phyloP scores from a whole-genome alignment of 2,329 filamentous ascomycete genomes.

The Chaetothyriales sp. region DNA sequence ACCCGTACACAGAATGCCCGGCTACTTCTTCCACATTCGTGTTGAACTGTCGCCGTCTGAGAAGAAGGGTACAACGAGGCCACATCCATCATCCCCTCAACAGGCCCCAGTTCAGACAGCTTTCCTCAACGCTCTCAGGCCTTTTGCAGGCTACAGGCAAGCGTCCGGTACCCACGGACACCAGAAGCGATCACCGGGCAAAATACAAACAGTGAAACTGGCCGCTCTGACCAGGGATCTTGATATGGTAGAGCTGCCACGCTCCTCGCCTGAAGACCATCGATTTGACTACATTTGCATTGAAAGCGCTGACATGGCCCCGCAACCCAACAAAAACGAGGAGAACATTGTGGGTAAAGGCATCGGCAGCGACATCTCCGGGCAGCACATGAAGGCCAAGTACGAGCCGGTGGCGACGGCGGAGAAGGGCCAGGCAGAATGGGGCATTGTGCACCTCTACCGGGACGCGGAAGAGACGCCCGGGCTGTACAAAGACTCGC shows the following conservation, averaged over 20 bases:
- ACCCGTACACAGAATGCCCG: constrained; percentile 37
- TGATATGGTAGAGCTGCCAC: neutral
- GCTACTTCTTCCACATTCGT: constrained; percentile 50
- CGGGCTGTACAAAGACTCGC: constrained; percentile 41
- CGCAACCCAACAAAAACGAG: constrained; percentile 20
- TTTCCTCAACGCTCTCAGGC: constrained; percentile 15
- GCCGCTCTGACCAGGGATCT: neutral
- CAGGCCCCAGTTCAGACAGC: constrained; percentile 3
- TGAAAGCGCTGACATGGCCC: constrained; percentile 62
- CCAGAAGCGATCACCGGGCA: neutral
- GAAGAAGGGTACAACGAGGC: neutral
- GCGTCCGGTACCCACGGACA: neutral
- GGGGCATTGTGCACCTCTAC: constrained; percentile 90
- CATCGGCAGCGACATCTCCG: constrained; percentile 42
- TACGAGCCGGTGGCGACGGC: constrained; percentile 63
- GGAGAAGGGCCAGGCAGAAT: constrained; percentile 50
- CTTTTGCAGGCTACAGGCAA: constrained; percentile 8
- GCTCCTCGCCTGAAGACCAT: constrained; percentile 45
- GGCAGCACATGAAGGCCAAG: constrained; percentile 67
- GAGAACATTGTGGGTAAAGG: constrained; percentile 32
- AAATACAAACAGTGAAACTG: neutral
- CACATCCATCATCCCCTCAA: neutral
- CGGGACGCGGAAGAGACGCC: constrained; percentile 66
- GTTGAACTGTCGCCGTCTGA: constrained; percentile 41
- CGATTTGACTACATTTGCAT: constrained; percentile 67